Conservation (phyloP, 352 stramenopile genomes). For the Globisporangium solare region DNA sequence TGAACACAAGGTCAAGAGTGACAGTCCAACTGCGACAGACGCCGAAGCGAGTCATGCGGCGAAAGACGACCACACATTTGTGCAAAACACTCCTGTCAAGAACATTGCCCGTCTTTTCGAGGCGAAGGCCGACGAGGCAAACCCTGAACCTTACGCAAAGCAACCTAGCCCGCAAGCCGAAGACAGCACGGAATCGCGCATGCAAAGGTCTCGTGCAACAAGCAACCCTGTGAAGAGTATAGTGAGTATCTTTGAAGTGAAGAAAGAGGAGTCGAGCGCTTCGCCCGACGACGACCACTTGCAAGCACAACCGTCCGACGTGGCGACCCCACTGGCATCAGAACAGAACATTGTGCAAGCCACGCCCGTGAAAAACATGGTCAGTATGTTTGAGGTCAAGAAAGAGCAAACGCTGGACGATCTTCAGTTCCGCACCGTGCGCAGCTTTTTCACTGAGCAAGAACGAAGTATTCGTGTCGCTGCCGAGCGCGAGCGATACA, state of each 20-base stretch:
- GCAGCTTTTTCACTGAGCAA: conserved; percentile 38
- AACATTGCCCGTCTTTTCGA: conserved; percentile 5
- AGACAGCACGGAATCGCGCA: too few species aligned
- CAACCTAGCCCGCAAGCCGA: too few species aligned
- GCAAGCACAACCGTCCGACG: background rate
- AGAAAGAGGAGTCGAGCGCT: background rate
- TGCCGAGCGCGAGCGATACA: conserved; percentile 55
- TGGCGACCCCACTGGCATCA: background rate
- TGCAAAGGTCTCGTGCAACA: too few species aligned
- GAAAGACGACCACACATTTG: background rate
- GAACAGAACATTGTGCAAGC: background rate
- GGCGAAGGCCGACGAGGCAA: conserved; percentile 17
- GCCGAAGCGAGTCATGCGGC: background rate
- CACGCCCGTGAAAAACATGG: too few species aligned
- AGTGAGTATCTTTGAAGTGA: background rate
- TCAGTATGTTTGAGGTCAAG: background rate
- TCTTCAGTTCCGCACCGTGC: conserved; percentile 50
- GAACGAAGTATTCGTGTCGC: conserved; percentile 47
- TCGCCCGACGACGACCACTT: too few species aligned
- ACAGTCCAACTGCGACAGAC: background rate
- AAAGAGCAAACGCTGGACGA: conserved; percentile 46
- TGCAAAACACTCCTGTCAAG: background rate
- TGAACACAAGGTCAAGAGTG: conserved; percentile 6
- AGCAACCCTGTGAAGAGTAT: too few species aligned
- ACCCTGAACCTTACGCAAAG: background rate